These are phyloP conservation scores for Penicillium italicum DNA, from an alignment of 2,329 filamentous ascomycete genomes.

Conservation along the genomic window DNA sequence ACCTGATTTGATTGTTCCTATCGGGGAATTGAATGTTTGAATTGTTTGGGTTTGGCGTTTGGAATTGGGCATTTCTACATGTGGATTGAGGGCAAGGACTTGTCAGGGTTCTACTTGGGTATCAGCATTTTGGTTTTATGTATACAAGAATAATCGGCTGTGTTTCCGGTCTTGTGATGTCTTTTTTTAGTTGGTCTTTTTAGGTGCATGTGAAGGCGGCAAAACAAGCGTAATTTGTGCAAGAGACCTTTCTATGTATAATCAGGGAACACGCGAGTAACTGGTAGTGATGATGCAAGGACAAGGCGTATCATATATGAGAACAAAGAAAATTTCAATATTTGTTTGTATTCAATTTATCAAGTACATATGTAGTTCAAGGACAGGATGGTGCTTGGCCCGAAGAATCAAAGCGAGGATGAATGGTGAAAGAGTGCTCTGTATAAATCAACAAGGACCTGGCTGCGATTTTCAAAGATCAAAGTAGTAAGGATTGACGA, in stretches of 20 bases:
- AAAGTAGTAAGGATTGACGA: conserved; percentile 4
- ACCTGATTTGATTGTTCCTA: conserved; percentile 21
- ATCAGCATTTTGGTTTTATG: background rate
- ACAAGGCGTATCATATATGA: background rate
- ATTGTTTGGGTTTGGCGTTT: background rate
- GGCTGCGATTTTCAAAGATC: background rate
- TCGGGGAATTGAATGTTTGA: conserved; percentile 14
- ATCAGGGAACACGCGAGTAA: background rate
- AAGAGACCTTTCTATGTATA: too few species aligned
- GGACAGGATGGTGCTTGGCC: background rate
- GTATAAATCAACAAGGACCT: background rate
- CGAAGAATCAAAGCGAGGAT: background rate
- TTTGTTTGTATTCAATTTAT: background rate
- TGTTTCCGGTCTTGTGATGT: too few species aligned
- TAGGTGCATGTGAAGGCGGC: too few species aligned
- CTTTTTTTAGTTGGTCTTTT: too few species aligned
- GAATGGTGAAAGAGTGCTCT: background rate
- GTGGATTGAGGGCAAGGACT: background rate
- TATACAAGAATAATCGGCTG: too few species aligned
- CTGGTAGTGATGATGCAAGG: background rate
- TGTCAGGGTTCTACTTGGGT: background rate
- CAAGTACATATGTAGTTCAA: background rate
- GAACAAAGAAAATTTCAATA: background rate
- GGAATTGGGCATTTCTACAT: background rate
- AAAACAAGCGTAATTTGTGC: too few species aligned